phyloP scores from a whole-genome alignment of 116 monocot species.

The Thalassia testudinum region DNA sequence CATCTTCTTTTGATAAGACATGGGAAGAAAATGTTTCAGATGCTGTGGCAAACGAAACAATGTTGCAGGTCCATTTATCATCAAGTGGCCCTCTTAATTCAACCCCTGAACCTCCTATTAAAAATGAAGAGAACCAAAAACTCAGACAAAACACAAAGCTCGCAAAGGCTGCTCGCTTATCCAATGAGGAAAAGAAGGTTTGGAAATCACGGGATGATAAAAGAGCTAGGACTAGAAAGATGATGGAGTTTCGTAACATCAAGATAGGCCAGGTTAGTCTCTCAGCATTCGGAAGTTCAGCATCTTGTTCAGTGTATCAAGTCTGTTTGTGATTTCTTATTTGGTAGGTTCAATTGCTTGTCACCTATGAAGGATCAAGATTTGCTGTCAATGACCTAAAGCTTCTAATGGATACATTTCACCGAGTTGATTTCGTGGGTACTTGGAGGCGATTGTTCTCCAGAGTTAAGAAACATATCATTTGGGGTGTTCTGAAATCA shows the following conservation, averaged over 20 bases:
- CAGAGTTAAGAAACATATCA: constrained; percentile 93
- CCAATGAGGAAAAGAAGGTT: constrained; percentile 85
- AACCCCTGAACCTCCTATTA: constrained; percentile 21
- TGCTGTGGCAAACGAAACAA: constrained; percentile 42
- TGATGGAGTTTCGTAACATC: constrained; percentile 98
- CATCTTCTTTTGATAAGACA: constrained; percentile 64
- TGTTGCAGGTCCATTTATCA: constrained; percentile 27
- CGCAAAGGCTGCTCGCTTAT: constrained; percentile 48
- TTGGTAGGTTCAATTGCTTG: constrained; percentile 71
- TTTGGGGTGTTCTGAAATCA: constrained; percentile 98
- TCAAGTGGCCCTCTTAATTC: constrained; percentile 36
- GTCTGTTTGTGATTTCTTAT: not conserved
- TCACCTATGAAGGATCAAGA: constrained; percentile 95
- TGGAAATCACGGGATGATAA: constrained; percentile 84
- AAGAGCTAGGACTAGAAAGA: constrained; percentile 53
- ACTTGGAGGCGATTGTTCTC: constrained; percentile 97
- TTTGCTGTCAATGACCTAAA: constrained; percentile 92
- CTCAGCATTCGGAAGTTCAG: not conserved
- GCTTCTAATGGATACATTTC: constrained; percentile 93
- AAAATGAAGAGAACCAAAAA: constrained; percentile 29
- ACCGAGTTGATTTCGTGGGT: constrained; percentile 79
- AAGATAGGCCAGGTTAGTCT: constrained; percentile 88
- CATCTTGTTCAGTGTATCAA: not conserved
- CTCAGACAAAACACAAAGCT: constrained; percentile 54
- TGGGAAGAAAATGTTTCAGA: constrained; percentile 65